Conservation (phyloP, 2,329 filamentous ascomycete species). For the Microascus cirrosus region DNA sequence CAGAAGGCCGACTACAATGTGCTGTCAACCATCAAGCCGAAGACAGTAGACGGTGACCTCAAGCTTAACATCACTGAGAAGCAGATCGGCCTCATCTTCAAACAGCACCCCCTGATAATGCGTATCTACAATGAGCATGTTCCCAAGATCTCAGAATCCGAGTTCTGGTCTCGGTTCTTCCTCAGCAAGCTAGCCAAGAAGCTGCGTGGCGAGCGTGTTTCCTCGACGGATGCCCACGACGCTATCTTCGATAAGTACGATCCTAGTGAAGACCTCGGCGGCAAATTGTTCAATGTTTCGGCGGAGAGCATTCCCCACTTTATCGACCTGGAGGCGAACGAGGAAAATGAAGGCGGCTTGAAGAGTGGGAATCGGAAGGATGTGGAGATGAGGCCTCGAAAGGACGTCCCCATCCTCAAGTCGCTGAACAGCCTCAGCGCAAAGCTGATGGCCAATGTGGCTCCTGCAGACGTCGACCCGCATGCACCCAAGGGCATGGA, state of each 20-base stretch:
- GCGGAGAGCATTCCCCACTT: conserved; percentile 70
- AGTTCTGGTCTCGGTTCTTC: conserved; percentile 94
- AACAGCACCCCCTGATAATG: conserved; percentile 83
- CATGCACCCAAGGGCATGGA: conserved; percentile 49
- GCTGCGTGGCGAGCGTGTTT: conserved; percentile 77
- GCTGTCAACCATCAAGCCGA: conserved; percentile 76
- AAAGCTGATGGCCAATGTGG: conserved; percentile 83
- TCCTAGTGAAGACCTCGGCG: conserved; percentile 52
- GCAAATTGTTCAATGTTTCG: conserved; percentile 40
- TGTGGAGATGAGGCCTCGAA: conserved; percentile 73
- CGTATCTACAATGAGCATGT: conserved; percentile 90
- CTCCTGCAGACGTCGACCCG: conserved; percentile 60
- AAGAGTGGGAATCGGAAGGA: conserved; percentile 77
- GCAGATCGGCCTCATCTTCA: conserved; percentile 87
- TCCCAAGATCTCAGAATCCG: conserved; percentile 62
- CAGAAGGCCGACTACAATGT: conserved; percentile 89
- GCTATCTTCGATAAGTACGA: conserved; percentile 79
- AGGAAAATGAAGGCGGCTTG: conserved; percentile 83
- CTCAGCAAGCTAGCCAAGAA: conserved; percentile 83
- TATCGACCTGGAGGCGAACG: conserved; percentile 87
- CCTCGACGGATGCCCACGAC: conserved; percentile 66
- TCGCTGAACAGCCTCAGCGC: conserved; percentile 85
- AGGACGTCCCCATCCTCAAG: conserved; percentile 78
- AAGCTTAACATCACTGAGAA: conserved; percentile 81
- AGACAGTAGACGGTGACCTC: conserved; percentile 60